phyloP scores from a whole-genome alignment of 352 stramenopile species.

The Pythium pyrilobum region DNA sequence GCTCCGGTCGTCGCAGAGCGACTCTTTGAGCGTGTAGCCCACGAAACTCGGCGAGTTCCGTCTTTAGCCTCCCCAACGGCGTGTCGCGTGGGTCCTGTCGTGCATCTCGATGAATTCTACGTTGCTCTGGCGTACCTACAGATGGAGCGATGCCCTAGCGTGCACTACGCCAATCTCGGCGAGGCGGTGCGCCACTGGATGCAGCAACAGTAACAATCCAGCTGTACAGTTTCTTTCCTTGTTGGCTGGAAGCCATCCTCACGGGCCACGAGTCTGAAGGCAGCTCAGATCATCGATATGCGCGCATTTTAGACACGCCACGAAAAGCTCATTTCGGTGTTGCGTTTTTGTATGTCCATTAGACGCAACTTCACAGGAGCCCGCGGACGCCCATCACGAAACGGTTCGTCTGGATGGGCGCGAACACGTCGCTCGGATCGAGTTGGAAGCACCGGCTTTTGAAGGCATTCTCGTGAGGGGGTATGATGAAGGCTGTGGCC shows the following conservation, averaged over 20 bases:
- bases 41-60: constrained; percentile 19
- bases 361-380: background rate
- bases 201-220: constrained; percentile 34
- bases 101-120: constrained; percentile 67
- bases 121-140: constrained; percentile 58
- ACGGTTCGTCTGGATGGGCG: constrained; percentile 51
- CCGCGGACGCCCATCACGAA: constrained; percentile 47
- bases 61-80: background rate
- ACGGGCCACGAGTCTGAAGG: no score
- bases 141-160: constrained; percentile 25
- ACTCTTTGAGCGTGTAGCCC: constrained; percentile 45
- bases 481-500: constrained; percentile 22
- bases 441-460: constrained; percentile 53
- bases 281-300: no score
- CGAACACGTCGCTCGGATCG: constrained; percentile 26
- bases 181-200: constrained; percentile 71
- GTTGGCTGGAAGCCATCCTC: no score
- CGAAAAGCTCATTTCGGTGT: no score
- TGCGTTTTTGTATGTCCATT: constrained; percentile 4
- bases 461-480: constrained; percentile 52
- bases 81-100: background rate
- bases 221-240: background rate
- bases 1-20: constrained; percentile 16
- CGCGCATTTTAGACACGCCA: no score
- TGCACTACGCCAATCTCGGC: constrained; percentile 33